phyloP scores from a whole-genome alignment of 1,139 yeast genomes.

The Suhomyces terraborum region DNA sequence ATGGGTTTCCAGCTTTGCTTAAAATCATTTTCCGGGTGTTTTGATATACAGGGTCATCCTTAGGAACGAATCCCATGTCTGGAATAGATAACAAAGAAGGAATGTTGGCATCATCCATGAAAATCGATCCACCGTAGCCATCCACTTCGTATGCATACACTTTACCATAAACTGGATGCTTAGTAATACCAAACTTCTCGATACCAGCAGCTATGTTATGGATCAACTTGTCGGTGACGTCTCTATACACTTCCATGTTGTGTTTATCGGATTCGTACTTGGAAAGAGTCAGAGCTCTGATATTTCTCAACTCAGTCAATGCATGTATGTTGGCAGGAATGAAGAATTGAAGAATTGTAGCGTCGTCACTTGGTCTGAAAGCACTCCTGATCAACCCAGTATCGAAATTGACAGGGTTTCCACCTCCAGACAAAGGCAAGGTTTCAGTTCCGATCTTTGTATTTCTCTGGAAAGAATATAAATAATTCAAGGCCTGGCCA shows the following conservation, averaged over 20 bases:
- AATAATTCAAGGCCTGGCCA: conserved; percentile 54
- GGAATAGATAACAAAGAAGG: conserved; percentile 84
- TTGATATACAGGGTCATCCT: conserved; percentile 61
- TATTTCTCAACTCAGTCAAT: conserved; percentile 58
- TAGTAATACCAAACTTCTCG: conserved; percentile 59
- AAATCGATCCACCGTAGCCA: conserved; percentile 72
- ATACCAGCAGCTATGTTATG: conserved; percentile 56
- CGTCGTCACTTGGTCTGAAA: conserved; percentile 89
- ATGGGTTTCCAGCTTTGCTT: conserved; percentile 73
- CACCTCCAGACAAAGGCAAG: conserved; percentile 71
- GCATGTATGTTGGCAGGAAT: conserved; percentile 86
- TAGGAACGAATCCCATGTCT: conserved; percentile 65
- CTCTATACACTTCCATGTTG: conserved; percentile 17
- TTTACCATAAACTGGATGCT: conserved; percentile 69
- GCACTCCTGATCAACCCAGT: conserved; percentile 83
- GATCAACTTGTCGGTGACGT: conserved; percentile 39
- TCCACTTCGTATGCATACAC: conserved; percentile 90
- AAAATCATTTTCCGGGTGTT: conserved; percentile 80
- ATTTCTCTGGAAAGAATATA: conserved; percentile 69
- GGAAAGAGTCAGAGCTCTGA: conserved; percentile 24
- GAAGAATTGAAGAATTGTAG: conserved; percentile 76
- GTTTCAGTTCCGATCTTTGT: conserved; percentile 84
- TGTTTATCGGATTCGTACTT: conserved; percentile 12
- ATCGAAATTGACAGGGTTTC: conserved; percentile 75
- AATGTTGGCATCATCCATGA: conserved; percentile 91